Base-by-base conservation (phyloP, 2,329 filamentous ascomycete genomes). In the Penicillium sp. region DNA sequence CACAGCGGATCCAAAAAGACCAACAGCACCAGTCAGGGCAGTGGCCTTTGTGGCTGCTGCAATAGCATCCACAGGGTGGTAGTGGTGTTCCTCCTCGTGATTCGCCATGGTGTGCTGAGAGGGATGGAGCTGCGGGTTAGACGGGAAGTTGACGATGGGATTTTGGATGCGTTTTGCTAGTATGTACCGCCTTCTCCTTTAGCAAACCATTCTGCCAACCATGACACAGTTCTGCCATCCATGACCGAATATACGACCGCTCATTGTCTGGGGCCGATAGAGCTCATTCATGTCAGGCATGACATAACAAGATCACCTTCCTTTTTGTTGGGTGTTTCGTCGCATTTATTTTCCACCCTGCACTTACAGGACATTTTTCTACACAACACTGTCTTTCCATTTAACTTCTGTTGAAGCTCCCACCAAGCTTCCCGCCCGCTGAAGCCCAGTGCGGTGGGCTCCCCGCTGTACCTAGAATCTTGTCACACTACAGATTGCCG, bases 51-150 rank as follows among this genome's bases (percentile, higher is more conserved):
- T 78, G 50, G 88, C 84, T 62, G 83, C 82, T 64, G 83, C 82
- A 67, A 96, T 77, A 65, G 91, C 87, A 82, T 96, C 90, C 75
- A 87, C 85, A 49, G 89, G 86, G 63, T 90, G 85, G 76, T 89
- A 96, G 61, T 72, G 64, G 58, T 78, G 75, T 58, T 83, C 79
- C 66, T 78, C 77, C 56, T 73, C 70, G 56, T 74, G 64, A 54
- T 77, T 73, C 65, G 79, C 78, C 82, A 85, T 84, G 66, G 69
- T 76, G 75, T 68, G 65, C 59, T 66, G 58, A 56, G 54, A 63
- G 60, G 60, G 57, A 62, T 64, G 52, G 63, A 48, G 46, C 65
- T 68, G 66, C 64, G 69, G 63, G 63, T 56, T 59, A 51, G 61
- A 60, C 55, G 65, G 55, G 64, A 66, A 52, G 65, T 65, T 62